Percentiles rank a stretch among this genome's conserved stretches.
These are phyloP conservation scores for Saccharomycopsis sp. DNA, from an alignment of 805 yeast species.

Conservation along the genomic window DNA sequence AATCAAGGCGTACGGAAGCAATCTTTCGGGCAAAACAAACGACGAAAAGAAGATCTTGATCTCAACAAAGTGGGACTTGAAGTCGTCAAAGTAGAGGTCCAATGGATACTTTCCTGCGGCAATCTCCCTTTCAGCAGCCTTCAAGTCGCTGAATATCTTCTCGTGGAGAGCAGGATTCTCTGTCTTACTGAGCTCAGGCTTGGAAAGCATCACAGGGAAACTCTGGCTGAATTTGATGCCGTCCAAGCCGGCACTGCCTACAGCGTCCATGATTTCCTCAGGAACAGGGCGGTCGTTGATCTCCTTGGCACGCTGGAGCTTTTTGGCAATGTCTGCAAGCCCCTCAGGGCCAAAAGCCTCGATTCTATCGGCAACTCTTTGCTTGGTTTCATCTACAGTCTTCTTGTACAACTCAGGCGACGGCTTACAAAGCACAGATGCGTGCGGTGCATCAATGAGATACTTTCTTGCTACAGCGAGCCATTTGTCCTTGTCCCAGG, in stretches of 20 bases:
- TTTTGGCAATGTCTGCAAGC: constrained; percentile 41
- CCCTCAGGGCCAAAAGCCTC: constrained; percentile 53
- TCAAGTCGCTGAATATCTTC: constrained; percentile 14
- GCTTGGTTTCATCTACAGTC: constrained; percentile 44
- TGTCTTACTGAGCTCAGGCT: constrained; percentile 4
- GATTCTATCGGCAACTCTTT: constrained; percentile 43
- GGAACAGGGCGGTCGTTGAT: constrained; percentile 78
- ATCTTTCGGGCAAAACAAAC: constrained; percentile 39
- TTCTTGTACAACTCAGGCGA: constrained; percentile 50
- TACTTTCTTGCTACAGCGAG: constrained; percentile 41
- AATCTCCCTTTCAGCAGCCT: neutral
- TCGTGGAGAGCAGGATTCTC: constrained; percentile 23
- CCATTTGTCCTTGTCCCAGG: constrained; percentile 73
- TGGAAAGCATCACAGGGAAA: constrained; percentile 48
- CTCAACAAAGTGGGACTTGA: constrained; percentile 71
- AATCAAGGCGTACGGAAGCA: constrained; percentile 61
- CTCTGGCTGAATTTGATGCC: constrained; percentile 68
- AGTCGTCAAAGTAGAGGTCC: constrained; percentile 71
- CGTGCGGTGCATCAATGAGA: constrained; percentile 56
- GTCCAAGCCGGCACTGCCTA: constrained; percentile 69
- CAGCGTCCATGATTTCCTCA: constrained; percentile 48
- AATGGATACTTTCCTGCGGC: constrained; percentile 50
- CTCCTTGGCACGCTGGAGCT: constrained; percentile 54
- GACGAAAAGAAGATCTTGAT: constrained; percentile 58
- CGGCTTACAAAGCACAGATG: constrained; percentile 66